These are phyloP conservation scores for Peribolospora baueri DNA, from an alignment of 768 basidiomycete species.

Conservation along the genomic window DNA sequence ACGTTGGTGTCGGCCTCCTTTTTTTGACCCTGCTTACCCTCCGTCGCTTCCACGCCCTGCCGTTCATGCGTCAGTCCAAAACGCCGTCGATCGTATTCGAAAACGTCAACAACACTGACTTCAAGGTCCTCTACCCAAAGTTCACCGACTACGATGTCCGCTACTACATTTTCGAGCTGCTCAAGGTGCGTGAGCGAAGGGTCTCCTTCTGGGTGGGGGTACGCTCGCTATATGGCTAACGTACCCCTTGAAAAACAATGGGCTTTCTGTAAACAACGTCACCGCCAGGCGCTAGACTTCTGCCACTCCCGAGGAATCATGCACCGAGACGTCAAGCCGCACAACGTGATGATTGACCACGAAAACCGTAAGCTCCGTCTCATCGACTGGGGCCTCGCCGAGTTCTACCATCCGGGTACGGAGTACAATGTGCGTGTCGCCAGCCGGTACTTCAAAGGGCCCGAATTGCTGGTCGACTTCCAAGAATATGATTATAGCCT, in stretches of 20 bases:
- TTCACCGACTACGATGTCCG: constrained; percentile 90
- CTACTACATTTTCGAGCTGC: constrained; percentile 85
- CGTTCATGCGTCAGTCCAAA: constrained; percentile 40
- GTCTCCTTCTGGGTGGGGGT: neutral
- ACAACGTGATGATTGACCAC: constrained; percentile 99
- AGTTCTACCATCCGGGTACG: constrained; percentile 93
- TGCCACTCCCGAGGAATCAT: constrained; percentile 98
- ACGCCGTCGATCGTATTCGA: constrained; percentile 92
- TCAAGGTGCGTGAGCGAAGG: constrained; percentile 35
- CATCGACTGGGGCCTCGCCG: constrained; percentile 96
- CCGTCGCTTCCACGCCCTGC: neutral
- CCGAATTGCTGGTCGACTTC: constrained; percentile 87
- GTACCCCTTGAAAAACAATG: neutral
- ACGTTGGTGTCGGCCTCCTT: no score
- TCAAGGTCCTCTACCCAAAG: constrained; percentile 83
- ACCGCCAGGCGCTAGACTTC: constrained; percentile 64
- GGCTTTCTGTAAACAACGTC: neutral
- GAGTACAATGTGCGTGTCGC: constrained; percentile 97
- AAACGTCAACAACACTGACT: constrained; percentile 95
- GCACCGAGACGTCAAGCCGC: constrained; percentile 95
- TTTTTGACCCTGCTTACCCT: neutral
- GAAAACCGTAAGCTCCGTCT: constrained; percentile 85
- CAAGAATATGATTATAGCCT: constrained; percentile 95
- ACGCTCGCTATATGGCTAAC: neutral
- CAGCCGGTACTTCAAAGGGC: constrained; percentile 92